Conservation (phyloP, 129 eudicot species). For the Artemisia argyi region DNA sequence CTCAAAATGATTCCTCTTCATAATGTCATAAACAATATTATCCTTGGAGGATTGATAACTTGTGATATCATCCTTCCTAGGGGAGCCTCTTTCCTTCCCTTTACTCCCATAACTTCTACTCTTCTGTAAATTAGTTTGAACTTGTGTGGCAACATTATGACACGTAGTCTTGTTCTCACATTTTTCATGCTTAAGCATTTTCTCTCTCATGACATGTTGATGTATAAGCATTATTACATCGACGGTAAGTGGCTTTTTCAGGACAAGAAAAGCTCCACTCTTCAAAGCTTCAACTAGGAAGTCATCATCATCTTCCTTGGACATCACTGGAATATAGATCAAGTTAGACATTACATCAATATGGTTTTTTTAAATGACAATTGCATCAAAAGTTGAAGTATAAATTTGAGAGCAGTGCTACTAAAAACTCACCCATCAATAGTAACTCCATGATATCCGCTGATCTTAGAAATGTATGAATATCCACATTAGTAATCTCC, state of each 20-base stretch:
- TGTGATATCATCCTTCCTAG: background rate
- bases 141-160: background rate
- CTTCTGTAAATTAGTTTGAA: background rate
- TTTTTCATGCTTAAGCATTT: background rate
- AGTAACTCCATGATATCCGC: background rate
- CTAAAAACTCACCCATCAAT: conserved; percentile 9
- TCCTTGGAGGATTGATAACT: background rate
- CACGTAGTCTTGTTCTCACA: background rate
- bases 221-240: conserved; percentile 20
- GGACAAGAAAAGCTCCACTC: conserved; percentile 31
- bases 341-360: background rate
- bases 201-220: conserved; percentile 23
- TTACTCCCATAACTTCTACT: background rate
- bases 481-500: conserved; percentile 9
- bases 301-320: conserved; percentile 11
- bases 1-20: conserved; percentile 15
- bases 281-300: conserved; percentile 18
- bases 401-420: background rate
- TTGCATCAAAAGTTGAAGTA: background rate
- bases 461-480: conserved; percentile 6
- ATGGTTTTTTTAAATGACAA: background rate
- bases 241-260: conserved; percentile 17
- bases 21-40: background rate
- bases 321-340: conserved; percentile 24
- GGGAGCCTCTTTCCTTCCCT: conserved; percentile 1